Conservation (phyloP, 768 basidiomycete species). For the Tylopilus plumbeoviolaceoides region DNA sequence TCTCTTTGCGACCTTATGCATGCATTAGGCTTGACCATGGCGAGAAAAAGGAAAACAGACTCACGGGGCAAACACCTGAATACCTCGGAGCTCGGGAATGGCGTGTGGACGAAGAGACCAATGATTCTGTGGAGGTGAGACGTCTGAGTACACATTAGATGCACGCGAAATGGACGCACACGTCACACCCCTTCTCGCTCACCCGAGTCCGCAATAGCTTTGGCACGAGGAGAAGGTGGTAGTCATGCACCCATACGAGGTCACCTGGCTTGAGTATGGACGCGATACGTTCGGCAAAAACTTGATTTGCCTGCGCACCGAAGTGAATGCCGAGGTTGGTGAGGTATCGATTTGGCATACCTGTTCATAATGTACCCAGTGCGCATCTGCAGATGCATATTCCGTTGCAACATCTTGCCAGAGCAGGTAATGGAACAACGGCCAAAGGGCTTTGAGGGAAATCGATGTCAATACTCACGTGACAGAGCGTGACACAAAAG, state of each 20-base stretch:
- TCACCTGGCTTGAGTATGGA: constrained; percentile 85
- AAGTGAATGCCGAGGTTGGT: constrained; percentile 4
- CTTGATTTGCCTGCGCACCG: constrained; percentile 67
- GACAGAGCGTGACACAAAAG: not conserved
- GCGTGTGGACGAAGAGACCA: constrained; percentile 95
- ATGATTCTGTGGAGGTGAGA: constrained; percentile 39
- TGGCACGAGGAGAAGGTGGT: constrained; percentile 91
- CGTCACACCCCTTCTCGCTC: constrained; percentile 27
- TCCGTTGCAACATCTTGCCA: constrained; percentile 96
- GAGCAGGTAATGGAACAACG: constrained; percentile 95
- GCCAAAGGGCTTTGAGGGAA: constrained; percentile 75
- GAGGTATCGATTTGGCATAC: constrained; percentile 7
- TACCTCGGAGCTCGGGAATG: constrained; percentile 95
- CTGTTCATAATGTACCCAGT: constrained; percentile 49
- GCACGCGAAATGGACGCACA: constrained; percentile 12
- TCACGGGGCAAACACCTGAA: constrained; percentile 89
- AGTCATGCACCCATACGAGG: constrained; percentile 92
- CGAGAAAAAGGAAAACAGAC: constrained; percentile 26
- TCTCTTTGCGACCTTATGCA: constrained; percentile 76
- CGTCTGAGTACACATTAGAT: not conserved
- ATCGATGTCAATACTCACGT: constrained; percentile 9
- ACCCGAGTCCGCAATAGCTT: constrained; percentile 73
- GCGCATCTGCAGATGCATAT: constrained; percentile 77
- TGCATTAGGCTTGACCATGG: constrained; percentile 1
- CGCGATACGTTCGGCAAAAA: constrained; percentile 72